Evolutionary conservation across 768 basidiomycete species (phyloP).

Genomic region (Psilocybe subaeruginosa): DNA sequence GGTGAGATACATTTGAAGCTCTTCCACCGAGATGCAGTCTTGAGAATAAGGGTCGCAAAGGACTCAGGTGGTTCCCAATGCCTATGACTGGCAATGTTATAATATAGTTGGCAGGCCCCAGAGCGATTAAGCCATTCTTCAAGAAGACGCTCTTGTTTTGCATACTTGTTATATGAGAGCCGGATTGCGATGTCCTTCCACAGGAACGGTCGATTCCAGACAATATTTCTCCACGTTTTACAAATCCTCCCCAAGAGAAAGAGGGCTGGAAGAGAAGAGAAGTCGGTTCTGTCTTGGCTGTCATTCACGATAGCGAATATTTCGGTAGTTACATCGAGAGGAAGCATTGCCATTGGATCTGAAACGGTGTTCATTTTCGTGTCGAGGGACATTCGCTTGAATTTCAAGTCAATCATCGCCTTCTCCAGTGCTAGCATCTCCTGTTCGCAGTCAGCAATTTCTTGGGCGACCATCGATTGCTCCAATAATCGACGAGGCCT

Average conservation of each 20-base stretch:
- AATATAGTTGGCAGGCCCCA: neutral
- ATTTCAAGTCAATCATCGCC: neutral
- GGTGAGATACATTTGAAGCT: neutral
- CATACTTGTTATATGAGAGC: neutral
- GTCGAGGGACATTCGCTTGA: neutral
- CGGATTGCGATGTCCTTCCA: conserved; percentile 4
- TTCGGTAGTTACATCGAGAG: neutral
- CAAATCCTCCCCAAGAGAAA: conserved; percentile 7
- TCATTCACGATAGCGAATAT: neutral
- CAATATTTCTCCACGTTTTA: conserved; percentile 6
- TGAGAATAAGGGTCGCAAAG: neutral
- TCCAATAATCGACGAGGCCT: neutral
- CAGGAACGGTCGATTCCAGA: neutral
- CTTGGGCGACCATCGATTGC: neutral
- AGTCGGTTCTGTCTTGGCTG: neutral
- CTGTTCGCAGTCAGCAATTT: neutral
- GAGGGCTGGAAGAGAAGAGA: neutral
- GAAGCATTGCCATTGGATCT: neutral
- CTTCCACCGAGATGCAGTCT: neutral
- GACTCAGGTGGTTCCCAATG: neutral
- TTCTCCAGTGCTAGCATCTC: neutral
- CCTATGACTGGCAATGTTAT: neutral
- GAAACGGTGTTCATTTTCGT: neutral
- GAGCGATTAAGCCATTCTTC: neutral
- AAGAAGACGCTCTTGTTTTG: neutral